Evolutionary conservation across 768 basidiomycete genomes (phyloP).

Genomic region (Suillus spraguei): DNA sequence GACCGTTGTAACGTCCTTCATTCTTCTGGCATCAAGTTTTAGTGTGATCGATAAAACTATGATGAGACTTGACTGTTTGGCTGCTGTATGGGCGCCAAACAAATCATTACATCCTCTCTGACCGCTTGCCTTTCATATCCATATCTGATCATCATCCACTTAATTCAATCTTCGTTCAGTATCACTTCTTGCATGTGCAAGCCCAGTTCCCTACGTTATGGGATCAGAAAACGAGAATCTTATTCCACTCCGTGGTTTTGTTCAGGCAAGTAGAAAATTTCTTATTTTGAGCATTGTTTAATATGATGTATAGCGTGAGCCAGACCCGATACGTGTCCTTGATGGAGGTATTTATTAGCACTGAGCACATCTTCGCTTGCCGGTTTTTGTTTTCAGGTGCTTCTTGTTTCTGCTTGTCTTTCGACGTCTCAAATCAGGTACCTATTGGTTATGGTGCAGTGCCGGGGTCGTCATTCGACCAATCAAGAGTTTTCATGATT

Average conservation of each 20-base stretch:
- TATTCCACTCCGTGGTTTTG: background rate
- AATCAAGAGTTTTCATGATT: background rate
- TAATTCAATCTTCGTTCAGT: constrained; percentile 4
- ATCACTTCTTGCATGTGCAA: constrained; percentile 5
- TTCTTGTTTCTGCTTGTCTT: background rate
- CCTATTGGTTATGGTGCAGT: too few relatives aligned
- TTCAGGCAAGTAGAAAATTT: background rate
- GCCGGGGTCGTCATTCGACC: background rate
- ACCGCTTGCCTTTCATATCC: background rate
- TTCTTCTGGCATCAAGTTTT: background rate
- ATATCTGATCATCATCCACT: background rate
- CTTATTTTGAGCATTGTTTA: background rate
- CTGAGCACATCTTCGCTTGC: background rate
- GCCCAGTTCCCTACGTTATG: background rate
- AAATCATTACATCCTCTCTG: background rate
- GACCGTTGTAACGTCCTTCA: background rate
- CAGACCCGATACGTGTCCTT: background rate
- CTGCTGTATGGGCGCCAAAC: background rate
- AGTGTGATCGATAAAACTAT: background rate
- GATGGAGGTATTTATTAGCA: background rate
- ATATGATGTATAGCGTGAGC: background rate
- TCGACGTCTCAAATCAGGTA: background rate
- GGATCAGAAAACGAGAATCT: background rate
- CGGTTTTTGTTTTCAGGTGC: background rate
- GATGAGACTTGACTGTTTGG: too few relatives aligned